These are phyloP conservation scores for Botryotinia convoluta DNA, from an alignment of 2,329 filamentous ascomycete genomes.

Conservation along the genomic window DNA sequence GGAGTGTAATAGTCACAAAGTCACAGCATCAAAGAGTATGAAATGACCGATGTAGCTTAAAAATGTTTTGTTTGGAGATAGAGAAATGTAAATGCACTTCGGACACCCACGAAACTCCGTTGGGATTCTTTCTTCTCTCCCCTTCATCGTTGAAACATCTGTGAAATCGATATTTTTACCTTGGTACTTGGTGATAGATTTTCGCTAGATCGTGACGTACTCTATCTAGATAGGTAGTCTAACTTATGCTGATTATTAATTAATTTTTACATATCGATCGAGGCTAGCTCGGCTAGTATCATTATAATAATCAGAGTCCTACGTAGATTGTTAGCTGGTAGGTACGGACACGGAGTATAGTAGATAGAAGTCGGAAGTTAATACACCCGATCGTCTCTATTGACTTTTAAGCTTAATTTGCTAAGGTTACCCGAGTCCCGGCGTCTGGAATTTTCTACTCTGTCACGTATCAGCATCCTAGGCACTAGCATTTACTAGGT, in stretches of 20 bases:
- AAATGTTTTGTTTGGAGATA: not conserved
- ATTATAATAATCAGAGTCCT: not conserved
- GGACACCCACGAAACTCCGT: not conserved
- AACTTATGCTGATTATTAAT: not conserved
- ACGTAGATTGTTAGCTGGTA: not conserved
- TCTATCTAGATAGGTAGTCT: not conserved
- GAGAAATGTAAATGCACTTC: not conserved
- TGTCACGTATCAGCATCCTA: not conserved
- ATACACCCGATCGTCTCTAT: not conserved
- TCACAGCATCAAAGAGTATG: not conserved
- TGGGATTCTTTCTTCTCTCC: not conserved
- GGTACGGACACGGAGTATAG: not conserved
- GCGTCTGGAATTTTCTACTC: not conserved
- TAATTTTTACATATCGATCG: not conserved
- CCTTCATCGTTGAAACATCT: conserved; percentile 7
- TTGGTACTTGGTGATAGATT: not conserved
- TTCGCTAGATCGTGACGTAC: conserved; percentile 1
- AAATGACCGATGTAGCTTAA: not conserved
- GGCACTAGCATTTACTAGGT: not conserved
- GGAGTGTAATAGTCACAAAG: not conserved
- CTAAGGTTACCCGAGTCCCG: not conserved
- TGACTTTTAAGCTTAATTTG: not conserved
- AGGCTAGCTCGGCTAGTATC: not conserved
- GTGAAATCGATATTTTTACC: not conserved
- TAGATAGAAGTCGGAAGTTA: not conserved